Conservation (phyloP, 1,284 basidiomycete species). For the Cutaneotrichosporon curvatum region DNA sequence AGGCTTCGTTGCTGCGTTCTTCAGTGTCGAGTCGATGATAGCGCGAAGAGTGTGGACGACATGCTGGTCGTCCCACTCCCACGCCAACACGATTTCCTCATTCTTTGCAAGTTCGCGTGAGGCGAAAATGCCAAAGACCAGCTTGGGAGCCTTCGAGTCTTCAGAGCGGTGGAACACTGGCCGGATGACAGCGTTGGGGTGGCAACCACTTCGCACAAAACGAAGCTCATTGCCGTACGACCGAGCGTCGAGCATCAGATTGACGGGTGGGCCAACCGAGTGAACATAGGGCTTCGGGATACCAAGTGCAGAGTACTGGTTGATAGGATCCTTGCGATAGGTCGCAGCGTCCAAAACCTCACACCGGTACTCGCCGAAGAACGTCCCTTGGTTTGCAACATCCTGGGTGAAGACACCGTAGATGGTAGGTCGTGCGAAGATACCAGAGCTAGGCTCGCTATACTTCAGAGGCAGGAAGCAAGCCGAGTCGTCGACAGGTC, state of each 20-base stretch:
- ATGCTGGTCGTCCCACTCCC: slow-evolving; percentile 95
- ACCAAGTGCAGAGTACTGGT: slow-evolving; percentile 52
- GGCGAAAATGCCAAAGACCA: slow-evolving; percentile 79
- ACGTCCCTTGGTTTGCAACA: slow-evolving; percentile 22
- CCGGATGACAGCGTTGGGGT: slow-evolving; percentile 79
- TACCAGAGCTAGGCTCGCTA: slow-evolving; percentile 25
- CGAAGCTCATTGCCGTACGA: slow-evolving; percentile 66
- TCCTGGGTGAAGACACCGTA: slow-evolving; percentile 41
- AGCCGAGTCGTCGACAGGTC: slow-evolving; percentile 26
- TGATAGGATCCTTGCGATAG: slow-evolving; percentile 49
- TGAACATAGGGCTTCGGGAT: slow-evolving; percentile 63
- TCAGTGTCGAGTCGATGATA: slow-evolving; percentile 25
- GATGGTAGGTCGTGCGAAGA: slow-evolving; percentile 37
- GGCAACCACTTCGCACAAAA: slow-evolving; percentile 76
- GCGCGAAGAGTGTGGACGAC: slow-evolving; percentile 64
- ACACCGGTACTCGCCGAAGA: slow-evolving; percentile 42
- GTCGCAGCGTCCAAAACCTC: slow-evolving; percentile 37
- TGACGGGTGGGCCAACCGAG: slow-evolving; percentile 69
- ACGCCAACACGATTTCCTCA: slow-evolving; percentile 84
- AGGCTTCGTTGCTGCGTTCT: slow-evolving; percentile 19
- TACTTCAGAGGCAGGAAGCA: slow-evolving; percentile 40
- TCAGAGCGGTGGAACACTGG: slow-evolving; percentile 55
- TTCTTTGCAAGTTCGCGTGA: slow-evolving; percentile 64
- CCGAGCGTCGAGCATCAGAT: slow-evolving; percentile 73
- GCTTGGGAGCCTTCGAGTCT: slow-evolving; percentile 39